Evolutionary conservation across 257 asterid genomes (phyloP), one percentile per base, ranked within the genome.

Genomic region (Parsonsia alboflavescens): DNA sequence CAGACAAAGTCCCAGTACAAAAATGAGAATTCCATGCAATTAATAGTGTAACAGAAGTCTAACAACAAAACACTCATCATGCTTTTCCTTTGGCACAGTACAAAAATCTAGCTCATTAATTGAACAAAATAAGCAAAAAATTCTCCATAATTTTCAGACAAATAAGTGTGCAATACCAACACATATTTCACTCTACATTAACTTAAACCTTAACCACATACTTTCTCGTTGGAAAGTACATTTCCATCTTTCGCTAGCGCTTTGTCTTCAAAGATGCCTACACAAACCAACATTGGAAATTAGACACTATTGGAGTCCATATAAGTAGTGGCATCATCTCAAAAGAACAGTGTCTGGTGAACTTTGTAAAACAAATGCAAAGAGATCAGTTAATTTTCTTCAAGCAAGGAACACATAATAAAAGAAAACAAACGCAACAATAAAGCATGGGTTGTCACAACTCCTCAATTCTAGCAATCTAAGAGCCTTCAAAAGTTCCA

Each of bases 261-360:
- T 84, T 91, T 0, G 94, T 88, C 91, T 87, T 89, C 90, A 89
- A 76, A 44, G 89, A 87, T 24, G 81, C 93, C 96, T 91, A 70
- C 74, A 83, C 26, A 81, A 21, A 5, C 5, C 36, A 77, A 44
- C 0, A 66, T 5, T 6, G 45, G 0, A 68, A 17, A 63, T 75
- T 13, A 79, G 70, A n/a, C n/a, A n/a, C n/a, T n/a, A 24, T 12
- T 1, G 62, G 1, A 28, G 12, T 46, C 4, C 24, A 15, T 13
- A 39, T 19, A 21, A 41, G 21, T 21, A 0, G 21, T 3, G 46
- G 0, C 9, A 42, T 42, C 46, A 33, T 6, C 7, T 7, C 7
- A 33, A 19, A 5, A 7, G 61, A 64, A 39, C 45, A 26, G 39
- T 26, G 36, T 26, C 9, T 52, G 22, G 39, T 33, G 39, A 33